A percentile compares a stretch with the other conserved stretches of the same genome.
These are phyloP conservation scores for Aspergillus versicolor DNA, from an alignment of 2,329 filamentous ascomycete species.

Conservation along the genomic window DNA sequence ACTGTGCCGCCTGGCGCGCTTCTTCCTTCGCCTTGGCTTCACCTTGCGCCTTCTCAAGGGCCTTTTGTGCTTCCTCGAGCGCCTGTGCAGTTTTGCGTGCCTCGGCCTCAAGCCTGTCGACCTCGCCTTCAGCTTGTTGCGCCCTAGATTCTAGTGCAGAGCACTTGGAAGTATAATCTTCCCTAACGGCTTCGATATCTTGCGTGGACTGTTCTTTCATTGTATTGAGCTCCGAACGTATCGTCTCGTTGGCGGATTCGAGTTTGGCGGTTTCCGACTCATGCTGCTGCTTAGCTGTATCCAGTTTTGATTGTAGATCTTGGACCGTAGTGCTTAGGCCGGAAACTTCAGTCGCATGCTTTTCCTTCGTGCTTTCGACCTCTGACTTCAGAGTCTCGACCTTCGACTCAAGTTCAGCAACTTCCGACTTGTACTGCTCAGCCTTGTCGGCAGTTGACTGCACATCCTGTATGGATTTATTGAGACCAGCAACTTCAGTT, in stretches of 20 bases:
- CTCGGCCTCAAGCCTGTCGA: conserved; percentile 33
- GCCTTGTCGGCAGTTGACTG: conserved; percentile 49
- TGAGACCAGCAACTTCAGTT: conserved; percentile 60
- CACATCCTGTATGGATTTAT: conserved; percentile 59
- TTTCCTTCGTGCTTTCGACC: conserved; percentile 32
- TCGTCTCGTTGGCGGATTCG: conserved; percentile 55
- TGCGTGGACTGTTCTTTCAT: conserved; percentile 50
- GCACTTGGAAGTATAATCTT: conserved; percentile 49
- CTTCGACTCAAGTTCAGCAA: conserved; percentile 56
- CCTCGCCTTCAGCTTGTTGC: conserved; percentile 35
- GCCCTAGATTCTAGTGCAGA: conserved; percentile 52
- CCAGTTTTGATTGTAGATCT: conserved; percentile 51
- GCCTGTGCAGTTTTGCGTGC: conserved; percentile 52
- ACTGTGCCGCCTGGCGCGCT: conserved; percentile 63
- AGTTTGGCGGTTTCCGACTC: conserved; percentile 63
- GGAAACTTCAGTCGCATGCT: conserved; percentile 57
- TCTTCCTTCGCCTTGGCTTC: conserved; percentile 54
- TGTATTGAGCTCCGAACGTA: conserved; percentile 53
- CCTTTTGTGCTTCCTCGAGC: conserved; percentile 47
- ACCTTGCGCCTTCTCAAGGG: conserved; percentile 32
- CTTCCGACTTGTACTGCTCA: conserved; percentile 53
- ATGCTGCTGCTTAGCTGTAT: conserved; percentile 58
- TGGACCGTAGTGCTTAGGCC: conserved; percentile 60
- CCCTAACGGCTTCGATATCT: conserved; percentile 58
- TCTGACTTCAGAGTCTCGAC: conserved; percentile 56